A percentile compares a stretch with the other conserved stretches of the same genome.
Conservation (phyloP, 2,329 filamentous ascomycete genomes). For the Fusarium graminum region DNA sequence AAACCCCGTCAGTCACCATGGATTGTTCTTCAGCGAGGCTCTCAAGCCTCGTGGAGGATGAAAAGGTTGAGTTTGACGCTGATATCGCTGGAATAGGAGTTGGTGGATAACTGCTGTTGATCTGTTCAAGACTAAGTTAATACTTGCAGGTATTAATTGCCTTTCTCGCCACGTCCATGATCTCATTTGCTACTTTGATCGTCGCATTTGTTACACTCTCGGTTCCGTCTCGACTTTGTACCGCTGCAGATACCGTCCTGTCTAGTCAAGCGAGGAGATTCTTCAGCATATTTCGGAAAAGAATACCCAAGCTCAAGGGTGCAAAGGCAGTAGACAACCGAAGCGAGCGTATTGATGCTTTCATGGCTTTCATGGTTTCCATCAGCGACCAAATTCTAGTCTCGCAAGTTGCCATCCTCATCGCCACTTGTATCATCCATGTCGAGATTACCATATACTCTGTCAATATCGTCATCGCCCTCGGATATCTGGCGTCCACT, state of each 20-base stretch:
- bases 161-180: conserved; percentile 1
- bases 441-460: conserved; percentile 15
- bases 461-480: conserved; percentile 1
- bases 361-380: conserved; percentile 5
- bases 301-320: background rate
- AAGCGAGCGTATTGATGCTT: background rate
- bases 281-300: accelerated
- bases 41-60: background rate
- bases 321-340: background rate
- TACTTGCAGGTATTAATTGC: conserved; percentile 5
- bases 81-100: conserved; percentile 19
- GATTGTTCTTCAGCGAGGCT: background rate
- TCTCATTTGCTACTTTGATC: background rate
- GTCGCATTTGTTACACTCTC: background rate
- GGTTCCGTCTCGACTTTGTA: background rate
- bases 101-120: accelerated
- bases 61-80: background rate
- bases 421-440: background rate
- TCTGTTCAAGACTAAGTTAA: accelerated
- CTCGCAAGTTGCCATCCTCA: background rate
- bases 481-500: background rate
- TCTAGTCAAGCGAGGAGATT: background rate
- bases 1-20: too few species aligned
- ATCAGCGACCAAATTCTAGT: conserved; percentile 13
- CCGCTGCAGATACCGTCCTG: background rate